Conservation (phyloP, 495 filamentous ascomycete genomes). For the Tirmania nivea region DNA sequence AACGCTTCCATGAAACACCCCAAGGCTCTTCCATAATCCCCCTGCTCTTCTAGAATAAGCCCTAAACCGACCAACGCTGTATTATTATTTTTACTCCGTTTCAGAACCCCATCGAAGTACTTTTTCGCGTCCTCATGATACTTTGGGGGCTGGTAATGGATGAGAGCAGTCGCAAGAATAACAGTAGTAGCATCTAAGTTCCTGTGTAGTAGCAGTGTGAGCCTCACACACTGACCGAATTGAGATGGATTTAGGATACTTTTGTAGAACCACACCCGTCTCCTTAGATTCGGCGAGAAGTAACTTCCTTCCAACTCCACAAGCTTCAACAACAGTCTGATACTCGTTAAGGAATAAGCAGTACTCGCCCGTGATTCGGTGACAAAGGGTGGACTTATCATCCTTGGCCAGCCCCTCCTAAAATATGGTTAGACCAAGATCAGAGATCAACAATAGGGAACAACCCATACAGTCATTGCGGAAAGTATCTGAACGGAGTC, state of each 20-base stretch:
- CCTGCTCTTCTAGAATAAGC: conserved; percentile 75
- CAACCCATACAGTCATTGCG: conserved; percentile 41
- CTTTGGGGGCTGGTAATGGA: conserved; percentile 71
- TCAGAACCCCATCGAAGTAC: conserved; percentile 60
- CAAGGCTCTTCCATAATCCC: conserved; percentile 59
- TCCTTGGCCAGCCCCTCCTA: conserved; percentile 49
- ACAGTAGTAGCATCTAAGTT: conserved; percentile 51
- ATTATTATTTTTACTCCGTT: conserved; percentile 47
- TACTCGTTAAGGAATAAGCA: conserved; percentile 73
- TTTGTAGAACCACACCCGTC: conserved; percentile 42
- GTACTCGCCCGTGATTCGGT: conserved; percentile 65
- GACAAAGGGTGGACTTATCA: conserved; percentile 54
- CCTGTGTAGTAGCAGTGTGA: conserved; percentile 11
- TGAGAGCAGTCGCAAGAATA: conserved; percentile 56
- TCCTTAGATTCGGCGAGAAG: conserved; percentile 35
- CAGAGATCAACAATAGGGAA: conserved; percentile 50
- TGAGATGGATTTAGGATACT: conserved; percentile 18
- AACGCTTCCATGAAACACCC: conserved; percentile 56
- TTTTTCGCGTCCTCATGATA: conserved; percentile 68
- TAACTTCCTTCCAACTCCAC: conserved; percentile 45
- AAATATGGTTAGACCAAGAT: neutral
- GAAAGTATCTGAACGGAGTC: conserved; percentile 3
- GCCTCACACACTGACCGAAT: neutral
- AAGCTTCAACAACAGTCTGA: conserved; percentile 57
- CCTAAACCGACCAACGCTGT: conserved; percentile 73